These are phyloP conservation scores for Hypsizygus ulmarius DNA, from an alignment of 1,284 basidiomycete genomes.

Conservation along the genomic window DNA sequence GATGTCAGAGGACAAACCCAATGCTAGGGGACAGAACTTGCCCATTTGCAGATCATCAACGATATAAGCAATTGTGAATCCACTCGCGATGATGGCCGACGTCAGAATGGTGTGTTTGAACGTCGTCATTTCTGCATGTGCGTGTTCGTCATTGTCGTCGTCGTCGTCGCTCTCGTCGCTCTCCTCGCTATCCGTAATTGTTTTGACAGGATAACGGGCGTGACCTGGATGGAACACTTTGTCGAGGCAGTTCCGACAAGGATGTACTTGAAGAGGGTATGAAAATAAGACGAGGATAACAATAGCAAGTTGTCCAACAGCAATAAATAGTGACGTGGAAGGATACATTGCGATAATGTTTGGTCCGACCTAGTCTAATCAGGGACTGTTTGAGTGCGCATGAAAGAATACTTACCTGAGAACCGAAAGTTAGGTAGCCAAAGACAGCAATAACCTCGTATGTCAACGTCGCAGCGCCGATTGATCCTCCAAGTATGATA, in stretches of 20 bases:
- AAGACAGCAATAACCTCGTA: slow-evolving; percentile 86
- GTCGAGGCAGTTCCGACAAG: slow-evolving; percentile 90
- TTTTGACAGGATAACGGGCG: slow-evolving; percentile 26
- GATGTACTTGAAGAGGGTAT: slow-evolving; percentile 92
- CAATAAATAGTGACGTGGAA: slow-evolving; percentile 89
- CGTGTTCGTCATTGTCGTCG: slow-evolving; percentile 50
- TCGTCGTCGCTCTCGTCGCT: slow-evolving; percentile 44
- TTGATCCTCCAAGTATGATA: slow-evolving; percentile 80
- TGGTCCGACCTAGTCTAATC: slow-evolving; percentile 66
- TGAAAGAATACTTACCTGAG: slow-evolving; percentile 46
- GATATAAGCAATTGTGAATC: slow-evolving; percentile 80
- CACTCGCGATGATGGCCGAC: slow-evolving; percentile 62
- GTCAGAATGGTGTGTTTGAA: slow-evolving; percentile 79
- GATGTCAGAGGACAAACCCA: slow-evolving; percentile 8
- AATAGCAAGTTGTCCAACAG: slow-evolving; percentile 91
- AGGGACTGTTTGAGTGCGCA: not conserved
- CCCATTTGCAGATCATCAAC: slow-evolving; percentile 84
- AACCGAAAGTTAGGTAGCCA: slow-evolving; percentile 96
- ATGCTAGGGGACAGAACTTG: slow-evolving; percentile 36
- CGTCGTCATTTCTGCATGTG: slow-evolving; percentile 61
- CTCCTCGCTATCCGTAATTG: slow-evolving; percentile 33
- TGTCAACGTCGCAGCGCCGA: slow-evolving; percentile 74
- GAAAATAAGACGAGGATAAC: slow-evolving; percentile 88
- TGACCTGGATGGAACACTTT: slow-evolving; percentile 71
- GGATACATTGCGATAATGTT: slow-evolving; percentile 97